Conservation (phyloP, 116 monocot genomes). For the Trichopus zeylanicus region DNA sequence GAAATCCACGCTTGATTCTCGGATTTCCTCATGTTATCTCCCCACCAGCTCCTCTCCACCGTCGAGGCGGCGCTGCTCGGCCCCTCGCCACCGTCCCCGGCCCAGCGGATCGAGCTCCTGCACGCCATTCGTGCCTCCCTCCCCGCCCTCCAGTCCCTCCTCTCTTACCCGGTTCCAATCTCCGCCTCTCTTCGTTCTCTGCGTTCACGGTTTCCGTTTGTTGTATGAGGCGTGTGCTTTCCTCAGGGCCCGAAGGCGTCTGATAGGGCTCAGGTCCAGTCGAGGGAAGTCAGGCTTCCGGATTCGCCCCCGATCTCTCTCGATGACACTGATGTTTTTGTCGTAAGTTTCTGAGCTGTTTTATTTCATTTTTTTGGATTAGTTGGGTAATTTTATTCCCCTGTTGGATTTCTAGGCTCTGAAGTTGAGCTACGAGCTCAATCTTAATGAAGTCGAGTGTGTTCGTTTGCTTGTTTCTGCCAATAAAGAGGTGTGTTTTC, state of each 20-base stretch:
- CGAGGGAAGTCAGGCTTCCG: conserved; percentile 74
- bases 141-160: conserved; percentile 42
- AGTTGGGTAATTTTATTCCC: too few species aligned
- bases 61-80: conserved; percentile 70
- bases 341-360: neutral
- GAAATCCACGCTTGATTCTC: neutral
- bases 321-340: conserved; percentile 78
- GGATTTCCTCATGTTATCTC: conserved; percentile 22
- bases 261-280: conserved; percentile 70
- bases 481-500: conserved; percentile 73
- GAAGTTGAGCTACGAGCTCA: conserved; percentile 92
- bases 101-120: conserved; percentile 73
- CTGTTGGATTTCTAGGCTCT: conserved; percentile 57
- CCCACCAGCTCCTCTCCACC: conserved; percentile 47
- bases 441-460: conserved; percentile 96
- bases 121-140: conserved; percentile 63
- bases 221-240: neutral
- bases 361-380: neutral
- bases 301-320: conserved; percentile 67
- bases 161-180: conserved; percentile 47
- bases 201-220: neutral
- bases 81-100: conserved; percentile 53
- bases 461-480: conserved; percentile 67
- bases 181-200: neutral
- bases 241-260: conserved; percentile 69